Percentiles rank a stretch among this genome's conserved stretches.
Conservation (phyloP, 192 early-diverging fungal genomes). For the Entomortierella parvispora region DNA sequence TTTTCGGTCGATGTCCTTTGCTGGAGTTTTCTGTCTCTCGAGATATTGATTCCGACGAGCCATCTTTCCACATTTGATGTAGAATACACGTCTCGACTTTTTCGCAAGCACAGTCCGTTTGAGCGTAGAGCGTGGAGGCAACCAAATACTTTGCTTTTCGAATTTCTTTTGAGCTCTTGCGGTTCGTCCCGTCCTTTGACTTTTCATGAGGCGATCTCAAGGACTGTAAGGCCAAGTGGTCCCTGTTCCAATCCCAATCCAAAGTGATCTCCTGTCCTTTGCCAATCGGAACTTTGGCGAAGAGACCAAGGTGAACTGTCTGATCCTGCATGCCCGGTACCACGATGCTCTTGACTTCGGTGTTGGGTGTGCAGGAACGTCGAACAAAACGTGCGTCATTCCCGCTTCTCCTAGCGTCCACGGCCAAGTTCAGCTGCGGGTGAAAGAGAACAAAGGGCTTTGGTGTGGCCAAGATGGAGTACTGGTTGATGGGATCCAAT, state of each 20-base stretch:
- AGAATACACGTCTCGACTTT: slow-evolving; percentile 54
- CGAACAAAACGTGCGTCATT: slow-evolving; percentile 75
- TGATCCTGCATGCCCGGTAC: slow-evolving; percentile 58
- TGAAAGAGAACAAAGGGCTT: slow-evolving; percentile 73
- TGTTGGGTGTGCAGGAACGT: slow-evolving; percentile 75
- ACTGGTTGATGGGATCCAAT: slow-evolving; percentile 72
- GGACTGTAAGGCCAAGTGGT: slow-evolving; percentile 53
- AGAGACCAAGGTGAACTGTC: slow-evolving; percentile 72
- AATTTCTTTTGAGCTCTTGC: slow-evolving; percentile 34
- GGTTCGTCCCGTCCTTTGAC: slow-evolving; percentile 19
- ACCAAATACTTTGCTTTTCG: slow-evolving; percentile 44
- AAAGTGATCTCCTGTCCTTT: slow-evolving; percentile 76
- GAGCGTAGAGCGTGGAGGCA: slow-evolving; percentile 47
- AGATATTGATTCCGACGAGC: slow-evolving; percentile 15
- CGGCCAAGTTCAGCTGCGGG: slow-evolving; percentile 70
- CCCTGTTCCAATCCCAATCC: slow-evolving; percentile 75
- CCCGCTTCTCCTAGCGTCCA: slow-evolving; percentile 76
- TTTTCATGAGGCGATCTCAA: slow-evolving; percentile 32
- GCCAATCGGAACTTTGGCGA: slow-evolving; percentile 64
- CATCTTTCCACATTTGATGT: slow-evolving; percentile 52
- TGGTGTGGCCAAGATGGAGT: slow-evolving; percentile 70
- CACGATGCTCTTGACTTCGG: slow-evolving; percentile 68
- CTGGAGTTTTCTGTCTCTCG: slow-evolving; percentile 14
- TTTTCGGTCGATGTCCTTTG: slow-evolving; percentile 26
- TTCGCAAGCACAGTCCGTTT: slow-evolving; percentile 60